Percentiles rank a stretch among this genome's conserved stretches.
These are phyloP conservation scores for Lipomyces lipofer DNA, from an alignment of 805 yeast genomes.

Conservation along the genomic window DNA sequence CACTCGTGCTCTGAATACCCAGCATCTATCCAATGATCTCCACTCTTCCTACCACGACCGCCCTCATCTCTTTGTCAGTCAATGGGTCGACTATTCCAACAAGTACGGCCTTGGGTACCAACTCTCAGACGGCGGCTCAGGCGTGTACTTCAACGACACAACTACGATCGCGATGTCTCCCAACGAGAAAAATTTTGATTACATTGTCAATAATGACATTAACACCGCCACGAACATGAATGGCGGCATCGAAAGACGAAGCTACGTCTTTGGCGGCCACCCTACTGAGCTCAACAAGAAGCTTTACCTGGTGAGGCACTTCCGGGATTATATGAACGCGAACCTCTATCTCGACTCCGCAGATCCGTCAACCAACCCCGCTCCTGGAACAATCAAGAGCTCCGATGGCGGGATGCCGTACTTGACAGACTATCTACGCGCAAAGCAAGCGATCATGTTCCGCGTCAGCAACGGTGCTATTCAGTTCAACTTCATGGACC, in stretches of 20 bases:
- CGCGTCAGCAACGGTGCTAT: conserved; percentile 88
- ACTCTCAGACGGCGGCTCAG: conserved; percentile 83
- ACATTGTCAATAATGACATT: conserved; percentile 13
- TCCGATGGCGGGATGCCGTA: conserved; percentile 45
- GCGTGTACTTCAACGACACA: conserved; percentile 84
- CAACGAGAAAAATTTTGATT: conserved; percentile 34
- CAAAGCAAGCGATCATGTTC: conserved; percentile 81
- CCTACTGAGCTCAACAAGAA: conserved; percentile 48
- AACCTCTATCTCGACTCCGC: conserved; percentile 69
- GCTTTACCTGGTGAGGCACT: conserved; percentile 82
- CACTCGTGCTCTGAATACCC: conserved; percentile 4
- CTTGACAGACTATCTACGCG: conserved; percentile 79
- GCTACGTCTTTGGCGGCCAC: not conserved
- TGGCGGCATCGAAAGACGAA: not conserved
- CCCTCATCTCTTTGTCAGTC: conserved; percentile 60
- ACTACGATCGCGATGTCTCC: conserved; percentile 68
- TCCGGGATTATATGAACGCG: conserved; percentile 88
- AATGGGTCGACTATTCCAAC: conserved; percentile 98
- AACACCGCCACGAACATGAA: not conserved
- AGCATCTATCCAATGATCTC: too few relatives aligned
- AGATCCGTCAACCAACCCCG: conserved; percentile 22
- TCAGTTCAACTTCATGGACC: conserved; percentile 95
- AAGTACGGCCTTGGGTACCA: conserved; percentile 95
- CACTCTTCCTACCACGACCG: too few relatives aligned
- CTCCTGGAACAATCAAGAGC: conserved; percentile 41